Evolutionary conservation across 768 basidiomycete genomes (phyloP).

Genomic region (Macrocybe gigantea): DNA sequence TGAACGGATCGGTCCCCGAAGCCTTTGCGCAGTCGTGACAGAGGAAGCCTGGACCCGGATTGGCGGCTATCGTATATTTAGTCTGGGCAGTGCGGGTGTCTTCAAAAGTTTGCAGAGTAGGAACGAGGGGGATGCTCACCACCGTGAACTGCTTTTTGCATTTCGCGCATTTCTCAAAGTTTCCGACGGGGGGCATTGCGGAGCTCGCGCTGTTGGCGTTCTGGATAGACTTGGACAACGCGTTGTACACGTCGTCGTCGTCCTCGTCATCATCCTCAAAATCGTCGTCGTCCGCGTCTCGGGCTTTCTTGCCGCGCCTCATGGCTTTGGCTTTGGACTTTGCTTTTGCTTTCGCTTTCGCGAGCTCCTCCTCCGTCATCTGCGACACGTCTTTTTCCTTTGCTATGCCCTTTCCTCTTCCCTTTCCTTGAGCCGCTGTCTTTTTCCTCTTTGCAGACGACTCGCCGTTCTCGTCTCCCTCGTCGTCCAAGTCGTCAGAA

Average conservation of each 20-base stretch:
- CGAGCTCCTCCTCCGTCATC: slow-evolving; percentile 1
- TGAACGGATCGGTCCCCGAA: slow-evolving; percentile 79
- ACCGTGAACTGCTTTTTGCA: slow-evolving; percentile 87
- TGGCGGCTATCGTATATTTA: slow-evolving; percentile 76
- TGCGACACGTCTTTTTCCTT: no score
- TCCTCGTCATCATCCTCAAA: slow-evolving; percentile 45
- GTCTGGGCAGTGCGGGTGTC: slow-evolving; percentile 45
- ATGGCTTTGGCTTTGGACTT: slow-evolving; percentile 36
- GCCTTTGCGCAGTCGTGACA: slow-evolving; percentile 83
- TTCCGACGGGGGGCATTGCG: slow-evolving; percentile 66
- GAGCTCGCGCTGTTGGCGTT: slow-evolving; percentile 25
- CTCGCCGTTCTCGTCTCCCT: slow-evolving; percentile 23
- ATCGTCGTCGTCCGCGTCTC: slow-evolving; percentile 19
- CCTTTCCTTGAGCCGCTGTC: slow-evolving; percentile 46
- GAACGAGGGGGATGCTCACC: slow-evolving; percentile 38
- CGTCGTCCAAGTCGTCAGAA: slow-evolving; percentile 74
- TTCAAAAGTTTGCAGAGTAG: background rate
- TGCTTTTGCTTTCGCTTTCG: slow-evolving; percentile 32
- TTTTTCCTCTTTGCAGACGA: slow-evolving; percentile 6
- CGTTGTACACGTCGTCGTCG: slow-evolving; percentile 50
- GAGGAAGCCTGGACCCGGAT: slow-evolving; percentile 67
- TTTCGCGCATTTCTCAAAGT: slow-evolving; percentile 73
- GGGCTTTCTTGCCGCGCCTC: slow-evolving; percentile 42
- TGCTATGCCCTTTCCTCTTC: slow-evolving; percentile 22
- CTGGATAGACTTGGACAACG: slow-evolving; percentile 38